These are phyloP conservation scores for Acanthamoeba lenticulata DNA, from an alignment of 208 protist genomes.

Conservation along the genomic window DNA sequence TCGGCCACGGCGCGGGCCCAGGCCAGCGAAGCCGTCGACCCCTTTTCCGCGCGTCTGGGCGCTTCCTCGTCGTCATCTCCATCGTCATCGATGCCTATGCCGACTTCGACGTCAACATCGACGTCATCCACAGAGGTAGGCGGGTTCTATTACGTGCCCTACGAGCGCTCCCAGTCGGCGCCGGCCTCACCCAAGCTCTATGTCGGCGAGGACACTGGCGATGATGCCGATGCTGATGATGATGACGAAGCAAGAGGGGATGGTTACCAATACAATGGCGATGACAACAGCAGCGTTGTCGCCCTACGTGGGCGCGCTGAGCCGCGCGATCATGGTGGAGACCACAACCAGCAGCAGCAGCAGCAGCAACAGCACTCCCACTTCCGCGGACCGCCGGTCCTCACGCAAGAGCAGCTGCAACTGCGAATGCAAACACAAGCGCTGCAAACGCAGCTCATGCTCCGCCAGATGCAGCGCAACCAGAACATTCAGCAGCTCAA, in stretches of 20 bases:
- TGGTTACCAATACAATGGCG: too few relatives aligned
- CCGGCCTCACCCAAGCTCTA: not conserved
- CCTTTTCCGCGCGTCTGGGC: not conserved
- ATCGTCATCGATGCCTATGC: not conserved
- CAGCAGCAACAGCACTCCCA: not conserved
- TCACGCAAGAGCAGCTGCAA: not conserved
- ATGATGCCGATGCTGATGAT: too few relatives aligned
- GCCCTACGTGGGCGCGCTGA: too few relatives aligned
- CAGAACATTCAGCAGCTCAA: slow-evolving; percentile 10
- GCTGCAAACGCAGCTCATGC: not conserved
- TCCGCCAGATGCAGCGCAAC: not conserved
- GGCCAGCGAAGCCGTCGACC: not conserved
- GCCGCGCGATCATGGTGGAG: too few relatives aligned
- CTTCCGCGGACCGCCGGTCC: not conserved
- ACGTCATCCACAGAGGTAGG: too few relatives aligned
- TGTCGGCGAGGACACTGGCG: not conserved
- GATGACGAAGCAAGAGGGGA: too few relatives aligned
- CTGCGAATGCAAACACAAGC: slow-evolving; percentile 2
- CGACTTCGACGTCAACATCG: not conserved
- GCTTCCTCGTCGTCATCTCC: not conserved
- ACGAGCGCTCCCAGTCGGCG: not conserved
- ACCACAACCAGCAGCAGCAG: too few relatives aligned
- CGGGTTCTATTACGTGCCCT: not conserved
- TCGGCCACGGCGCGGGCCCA: not conserved
- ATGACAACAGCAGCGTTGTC: too few relatives aligned